Conservation (phyloP, 192 early-diverging fungal species). For the Gamsiella multidivaricata region DNA sequence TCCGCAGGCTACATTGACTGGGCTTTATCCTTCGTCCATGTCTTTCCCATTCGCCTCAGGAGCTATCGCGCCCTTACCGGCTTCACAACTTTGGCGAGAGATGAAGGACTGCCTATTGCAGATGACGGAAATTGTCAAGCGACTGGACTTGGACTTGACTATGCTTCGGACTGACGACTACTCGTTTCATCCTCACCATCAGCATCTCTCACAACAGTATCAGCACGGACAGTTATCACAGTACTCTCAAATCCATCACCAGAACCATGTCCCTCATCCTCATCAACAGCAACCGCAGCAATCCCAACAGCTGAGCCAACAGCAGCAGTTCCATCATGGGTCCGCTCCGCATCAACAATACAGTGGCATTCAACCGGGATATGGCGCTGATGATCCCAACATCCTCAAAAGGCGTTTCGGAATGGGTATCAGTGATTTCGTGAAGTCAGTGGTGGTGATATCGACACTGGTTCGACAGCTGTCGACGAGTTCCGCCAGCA, state of each 20-base stretch:
- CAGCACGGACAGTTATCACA: constrained; percentile 9
- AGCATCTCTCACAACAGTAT: constrained; percentile 12
- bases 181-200: constrained; percentile 2
- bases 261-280: constrained; percentile 20
- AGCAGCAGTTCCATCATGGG: constrained; percentile 6
- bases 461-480: constrained; percentile 42
- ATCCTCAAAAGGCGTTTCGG: constrained; percentile 37
- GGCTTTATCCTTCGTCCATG: not conserved
- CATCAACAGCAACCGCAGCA: constrained; percentile 6
- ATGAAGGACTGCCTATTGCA: constrained; percentile 46
- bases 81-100: constrained; percentile 37
- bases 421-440: constrained; percentile 47
- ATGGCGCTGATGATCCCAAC: constrained; percentile 14
- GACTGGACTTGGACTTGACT: constrained; percentile 39
- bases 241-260: not conserved
- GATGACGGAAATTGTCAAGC: constrained; percentile 52
- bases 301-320: not conserved
- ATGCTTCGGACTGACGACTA: constrained; percentile 46
- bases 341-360: constrained; percentile 7
- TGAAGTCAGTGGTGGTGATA: constrained; percentile 43
- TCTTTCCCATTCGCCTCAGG: constrained; percentile 1
- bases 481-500: constrained; percentile 8
- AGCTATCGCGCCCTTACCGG: not conserved
- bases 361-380: not conserved
- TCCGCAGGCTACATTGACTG: not conserved